Evolutionary conservation across 176 grass and related monocot genomes (phyloP), one percentile per base, ranked within the genome.

Genomic region (Eragrostis nindensis): DNA sequence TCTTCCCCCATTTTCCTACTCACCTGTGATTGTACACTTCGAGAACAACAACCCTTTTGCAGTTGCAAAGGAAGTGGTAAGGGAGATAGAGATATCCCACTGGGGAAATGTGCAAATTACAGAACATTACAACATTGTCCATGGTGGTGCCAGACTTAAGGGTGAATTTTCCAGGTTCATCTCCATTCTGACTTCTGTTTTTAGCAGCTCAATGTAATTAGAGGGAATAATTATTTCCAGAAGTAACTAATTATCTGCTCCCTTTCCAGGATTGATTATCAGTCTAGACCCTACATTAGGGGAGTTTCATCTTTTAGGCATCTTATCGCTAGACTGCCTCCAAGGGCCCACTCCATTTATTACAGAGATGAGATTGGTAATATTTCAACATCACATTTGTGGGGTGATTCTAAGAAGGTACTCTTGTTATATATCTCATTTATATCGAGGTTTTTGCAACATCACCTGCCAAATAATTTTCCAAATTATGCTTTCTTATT

Each of bases 361-460:
- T 99, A 96, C 83, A 96, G 97, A 90, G 97, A 99, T 90, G 97
- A 99, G 89, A 99, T 99, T 3, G 97, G 97, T 67, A 99, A 99
- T 60, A 99, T 99, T 89, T 99, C 97, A 25, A 99, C 97, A 76
- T 99, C 97, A 52, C 89, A 93, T 75, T 63, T 99, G 17, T 99
- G 93, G 97, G 84, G 91, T 88, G 97, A 99, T 87, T 92, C 93
- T 75, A 94, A 80, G 86, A 99, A 89, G 87, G 97, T 96, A 86
- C 63, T 76, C 14, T 54, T 74, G 50, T 65, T 66, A 66, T 65
- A n/a, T 74, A 14, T 82, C n/a, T 59, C n/a, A 50, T 21, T 43
- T n/a, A 4, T 27, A 22, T 78, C 42, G 26, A 36, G 22, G 18
- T 19, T 81, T 1, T 73, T 54, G 68, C 13, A 18, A 54, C 15